Percentiles rank a stretch among this genome's conserved stretches.
Conservation (phyloP, 2,329 filamentous ascomycete genomes). For the Amylocarpus encephaloides region DNA sequence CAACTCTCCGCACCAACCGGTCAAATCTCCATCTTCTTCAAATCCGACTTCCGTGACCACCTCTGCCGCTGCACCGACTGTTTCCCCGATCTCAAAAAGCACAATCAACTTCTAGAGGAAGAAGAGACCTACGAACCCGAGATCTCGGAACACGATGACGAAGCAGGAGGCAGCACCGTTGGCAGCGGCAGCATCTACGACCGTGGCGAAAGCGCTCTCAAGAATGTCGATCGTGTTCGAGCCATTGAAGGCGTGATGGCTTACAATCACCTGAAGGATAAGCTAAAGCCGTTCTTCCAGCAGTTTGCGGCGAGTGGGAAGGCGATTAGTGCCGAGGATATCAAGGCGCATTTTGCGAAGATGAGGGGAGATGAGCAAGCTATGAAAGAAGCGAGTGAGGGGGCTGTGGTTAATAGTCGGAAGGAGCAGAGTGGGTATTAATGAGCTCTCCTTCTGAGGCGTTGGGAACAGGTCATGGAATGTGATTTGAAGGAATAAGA, state of each 20-base stretch:
- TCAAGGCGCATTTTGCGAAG: slow-evolving; percentile 94
- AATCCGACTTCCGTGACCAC: slow-evolving; percentile 68
- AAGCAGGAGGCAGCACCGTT: slow-evolving; percentile 49
- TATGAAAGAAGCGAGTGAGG: slow-evolving; percentile 27
- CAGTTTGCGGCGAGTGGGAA: slow-evolving; percentile 88
- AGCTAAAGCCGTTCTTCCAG: slow-evolving; percentile 89
- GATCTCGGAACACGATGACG: slow-evolving; percentile 59
- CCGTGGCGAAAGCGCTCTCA: slow-evolving; percentile 84
- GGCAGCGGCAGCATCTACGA: slow-evolving; percentile 82
- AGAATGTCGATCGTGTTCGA: slow-evolving; percentile 83
- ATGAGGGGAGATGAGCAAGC: slow-evolving; percentile 74
- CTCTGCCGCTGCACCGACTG: slow-evolving; percentile 81
- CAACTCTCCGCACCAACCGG: slow-evolving; percentile 48
- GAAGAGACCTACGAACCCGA: slow-evolving; percentile 93
- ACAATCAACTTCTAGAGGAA: slow-evolving; percentile 83
- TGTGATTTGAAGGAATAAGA: neutral
- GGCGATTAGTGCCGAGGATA: slow-evolving; percentile 87
- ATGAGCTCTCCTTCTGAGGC: neutral
- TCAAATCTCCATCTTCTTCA: slow-evolving; percentile 76
- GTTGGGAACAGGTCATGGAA: slow-evolving; percentile 4
- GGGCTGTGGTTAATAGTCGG: slow-evolving; percentile 32
- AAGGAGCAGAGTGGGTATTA: slow-evolving; percentile 41
- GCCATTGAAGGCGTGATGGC: slow-evolving; percentile 98
- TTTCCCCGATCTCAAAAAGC: slow-evolving; percentile 62
- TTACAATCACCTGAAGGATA: slow-evolving; percentile 93